phyloP scores from a whole-genome alignment of 225 moss, liverwort and hornwort genomes.

The Sphagnum tenellum region DNA sequence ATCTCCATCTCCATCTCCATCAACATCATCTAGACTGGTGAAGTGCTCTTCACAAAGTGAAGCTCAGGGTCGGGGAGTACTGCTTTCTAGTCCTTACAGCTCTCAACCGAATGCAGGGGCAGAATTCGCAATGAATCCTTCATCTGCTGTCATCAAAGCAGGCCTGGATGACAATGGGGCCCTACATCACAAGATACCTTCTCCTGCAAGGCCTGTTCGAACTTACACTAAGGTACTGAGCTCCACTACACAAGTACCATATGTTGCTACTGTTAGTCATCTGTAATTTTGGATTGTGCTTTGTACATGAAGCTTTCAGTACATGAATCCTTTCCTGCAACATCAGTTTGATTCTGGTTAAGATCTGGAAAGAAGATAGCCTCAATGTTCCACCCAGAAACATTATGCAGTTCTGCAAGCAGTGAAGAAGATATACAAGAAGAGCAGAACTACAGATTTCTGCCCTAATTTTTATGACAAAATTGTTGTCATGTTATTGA shows the following conservation, averaged over 20 bases:
- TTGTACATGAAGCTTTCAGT: no score
- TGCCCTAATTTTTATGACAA: no score
- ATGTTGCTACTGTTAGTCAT: no score
- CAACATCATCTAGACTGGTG: constrained; percentile 6
- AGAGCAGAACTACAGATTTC: no score
- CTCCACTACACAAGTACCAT: not conserved
- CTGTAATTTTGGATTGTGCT: no score
- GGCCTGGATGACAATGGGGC: constrained; percentile 14
- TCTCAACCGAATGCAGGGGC: constrained; percentile 16
- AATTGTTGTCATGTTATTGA: no score
- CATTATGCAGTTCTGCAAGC: no score
- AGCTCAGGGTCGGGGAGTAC: constrained; percentile 8
- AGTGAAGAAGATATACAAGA: no score
- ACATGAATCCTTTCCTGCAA: no score
- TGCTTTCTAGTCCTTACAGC: constrained; percentile 10
- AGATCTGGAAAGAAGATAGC: no score
- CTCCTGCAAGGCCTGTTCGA: constrained; percentile 45
- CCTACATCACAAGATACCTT: constrained; percentile 22
- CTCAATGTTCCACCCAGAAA: no score
- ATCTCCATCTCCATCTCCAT: not conserved
- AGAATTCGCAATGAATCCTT: constrained; percentile 10
- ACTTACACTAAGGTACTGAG: constrained; percentile 65
- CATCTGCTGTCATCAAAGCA: constrained; percentile 18
- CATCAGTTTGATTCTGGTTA: no score
- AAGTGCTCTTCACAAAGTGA: constrained; percentile 21